Evolutionary conservation across 345 rosid species (phyloP), one percentile per base, ranked within the genome.

Genomic region (Isatis tinctoria): DNA sequence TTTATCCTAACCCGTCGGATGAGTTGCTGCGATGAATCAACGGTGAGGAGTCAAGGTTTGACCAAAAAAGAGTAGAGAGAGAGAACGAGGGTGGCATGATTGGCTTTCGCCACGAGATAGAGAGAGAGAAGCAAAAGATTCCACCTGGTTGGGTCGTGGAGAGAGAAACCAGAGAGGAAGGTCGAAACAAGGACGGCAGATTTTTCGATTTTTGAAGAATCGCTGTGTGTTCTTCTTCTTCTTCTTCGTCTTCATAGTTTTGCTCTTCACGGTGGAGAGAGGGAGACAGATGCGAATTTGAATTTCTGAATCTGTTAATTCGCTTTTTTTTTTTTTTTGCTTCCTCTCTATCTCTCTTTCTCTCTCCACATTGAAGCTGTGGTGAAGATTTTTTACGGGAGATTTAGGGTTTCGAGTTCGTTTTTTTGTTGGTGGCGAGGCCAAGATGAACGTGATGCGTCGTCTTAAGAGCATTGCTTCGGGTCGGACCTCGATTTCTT

Each of bases 391-490:
- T 40, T 24, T 67, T 33, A 60, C 2, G 20, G 18, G 26, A 24
- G 37, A 69, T 56, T 75, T 66, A 66, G 77, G 81, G 69, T 72
- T 77, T 77, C 82, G 86, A 54, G n/a, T 35, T 54, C 3, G 45
- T 60, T 18, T 2, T 67, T 18, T 44, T 54, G 74, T 32, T 51
- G 10, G 49, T 8, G 59, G 6, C 13, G 44, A 52, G 59, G 72
- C 73, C 32, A 83, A 74, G 73, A 95, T 92, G 98, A 88, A 89
- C 83, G 91, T 95, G 80, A 87, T 95, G 97, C 99, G 98, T 60
- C 88, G 99, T 51, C 90, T 95, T 75, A 95, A 92, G 86, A 92
- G 97, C 97, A 87, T 92, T 84, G 98, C 99, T 67, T 95, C 99
- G 12, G 99, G 96, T 63, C 98, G 98, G 13, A 78, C 96, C 73